phyloP scores from a whole-genome alignment of 2,329 filamentous ascomycete genomes.

The Ilyonectria mors-panacis region DNA sequence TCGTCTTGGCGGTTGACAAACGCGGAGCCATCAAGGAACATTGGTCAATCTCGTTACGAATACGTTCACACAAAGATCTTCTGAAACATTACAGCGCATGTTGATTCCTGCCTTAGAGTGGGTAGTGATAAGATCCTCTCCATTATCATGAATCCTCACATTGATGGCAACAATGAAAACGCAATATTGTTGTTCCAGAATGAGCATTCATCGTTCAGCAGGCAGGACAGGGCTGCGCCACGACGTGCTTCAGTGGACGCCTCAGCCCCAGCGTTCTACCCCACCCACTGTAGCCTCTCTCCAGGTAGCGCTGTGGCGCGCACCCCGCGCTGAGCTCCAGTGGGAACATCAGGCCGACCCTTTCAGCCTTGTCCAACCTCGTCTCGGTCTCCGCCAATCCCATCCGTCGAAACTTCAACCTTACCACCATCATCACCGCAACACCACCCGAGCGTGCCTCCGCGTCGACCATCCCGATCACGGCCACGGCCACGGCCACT shows the following conservation, averaged over 20 bases:
- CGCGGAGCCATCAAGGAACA: too few relatives aligned
- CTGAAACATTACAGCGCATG: too few relatives aligned
- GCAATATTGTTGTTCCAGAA: not conserved
- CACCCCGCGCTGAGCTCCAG: slow-evolving; percentile 2
- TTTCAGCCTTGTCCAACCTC: slow-evolving; percentile 25
- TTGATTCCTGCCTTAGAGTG: too few relatives aligned
- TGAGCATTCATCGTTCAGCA: not conserved
- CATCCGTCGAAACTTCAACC: slow-evolving; percentile 14
- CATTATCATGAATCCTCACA: too few relatives aligned
- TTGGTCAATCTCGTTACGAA: too few relatives aligned
- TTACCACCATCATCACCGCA: slow-evolving; percentile 3
- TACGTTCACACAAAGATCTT: too few relatives aligned
- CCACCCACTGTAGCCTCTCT: not conserved
- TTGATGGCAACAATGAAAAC: not conserved
- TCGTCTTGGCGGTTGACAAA: too few relatives aligned
- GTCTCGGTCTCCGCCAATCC: slow-evolving; percentile 22
- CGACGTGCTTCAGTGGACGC: not conserved
- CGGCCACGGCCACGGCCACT: slow-evolving; percentile 1
- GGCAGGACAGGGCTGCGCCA: not conserved
- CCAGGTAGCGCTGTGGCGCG: not conserved
- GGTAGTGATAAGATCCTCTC: too few relatives aligned
- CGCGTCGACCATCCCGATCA: not conserved
- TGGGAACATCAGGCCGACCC: not conserved
- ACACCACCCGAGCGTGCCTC: slow-evolving; percentile 3
- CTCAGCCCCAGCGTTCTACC: not conserved